Percentiles rank a stretch among this genome's conserved stretches.
These are phyloP conservation scores for Colletotrichum zoysiae DNA, from an alignment of 2,329 filamentous ascomycete genomes.

Conservation along the genomic window DNA sequence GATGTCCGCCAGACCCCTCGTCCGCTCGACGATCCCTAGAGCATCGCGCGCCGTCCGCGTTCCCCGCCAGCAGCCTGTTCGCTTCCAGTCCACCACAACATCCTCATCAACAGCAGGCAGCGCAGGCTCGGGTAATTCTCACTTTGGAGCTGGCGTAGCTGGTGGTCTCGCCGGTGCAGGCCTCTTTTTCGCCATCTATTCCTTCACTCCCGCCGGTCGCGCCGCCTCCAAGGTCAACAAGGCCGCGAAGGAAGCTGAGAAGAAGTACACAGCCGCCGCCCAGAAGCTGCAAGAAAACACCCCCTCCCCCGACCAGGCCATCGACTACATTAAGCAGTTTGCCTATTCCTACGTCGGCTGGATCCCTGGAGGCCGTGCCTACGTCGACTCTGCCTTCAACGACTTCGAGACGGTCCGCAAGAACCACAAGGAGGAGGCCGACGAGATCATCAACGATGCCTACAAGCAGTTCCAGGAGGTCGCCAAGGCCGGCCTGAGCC, in stretches of 20 bases:
- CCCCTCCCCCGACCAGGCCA: constrained; percentile 75
- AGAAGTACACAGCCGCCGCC: constrained; percentile 70
- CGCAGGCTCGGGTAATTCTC: constrained; percentile 46
- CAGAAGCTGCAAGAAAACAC: constrained; percentile 72
- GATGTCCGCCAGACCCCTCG: constrained; percentile 49
- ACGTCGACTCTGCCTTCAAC: constrained; percentile 77
- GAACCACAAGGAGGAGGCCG: constrained; percentile 78
- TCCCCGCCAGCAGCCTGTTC: constrained; percentile 48
- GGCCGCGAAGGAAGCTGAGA: constrained; percentile 66
- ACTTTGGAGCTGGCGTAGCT: constrained; percentile 56
- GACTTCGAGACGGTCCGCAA: constrained; percentile 76
- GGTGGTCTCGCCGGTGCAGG: constrained; percentile 59
- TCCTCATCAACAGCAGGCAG: constrained; percentile 46
- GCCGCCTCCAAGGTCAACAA: constrained; percentile 60
- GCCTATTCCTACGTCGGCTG: constrained; percentile 77
- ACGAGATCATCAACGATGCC: constrained; percentile 74
- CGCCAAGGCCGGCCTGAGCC: constrained; percentile 69
- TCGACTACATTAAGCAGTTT: constrained; percentile 74
- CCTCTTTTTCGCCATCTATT: constrained; percentile 58
- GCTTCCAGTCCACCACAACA: constrained; percentile 58
- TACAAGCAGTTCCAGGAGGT: constrained; percentile 76
- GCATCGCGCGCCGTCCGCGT: constrained; percentile 46
- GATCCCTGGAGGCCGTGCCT: constrained; percentile 77
- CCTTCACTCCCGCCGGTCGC: constrained; percentile 58
- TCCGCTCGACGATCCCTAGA: constrained; percentile 47